phyloP scores from a whole-genome alignment of 495 filamentous ascomycete species.

The Penicillium tannophilum region DNA sequence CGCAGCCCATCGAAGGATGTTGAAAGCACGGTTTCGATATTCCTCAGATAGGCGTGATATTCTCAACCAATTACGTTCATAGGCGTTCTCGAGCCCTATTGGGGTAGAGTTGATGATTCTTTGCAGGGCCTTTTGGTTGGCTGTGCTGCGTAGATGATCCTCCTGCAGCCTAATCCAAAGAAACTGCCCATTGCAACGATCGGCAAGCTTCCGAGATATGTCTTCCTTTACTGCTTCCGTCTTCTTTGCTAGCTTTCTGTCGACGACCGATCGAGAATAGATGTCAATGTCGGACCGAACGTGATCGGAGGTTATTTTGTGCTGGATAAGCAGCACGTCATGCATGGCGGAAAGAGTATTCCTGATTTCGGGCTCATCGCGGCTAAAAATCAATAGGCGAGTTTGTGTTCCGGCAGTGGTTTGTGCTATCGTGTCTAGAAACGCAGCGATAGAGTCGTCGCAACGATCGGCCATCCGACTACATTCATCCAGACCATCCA shows the following conservation, averaged over 20 bases:
- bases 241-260: neutral
- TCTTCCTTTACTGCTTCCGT: neutral
- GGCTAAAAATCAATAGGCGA: slow-evolving; percentile 8
- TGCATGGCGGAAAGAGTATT: neutral
- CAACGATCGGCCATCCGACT: neutral
- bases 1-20: slow-evolving; percentile 7
- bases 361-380: slow-evolving; percentile 12
- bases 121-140: slow-evolving; percentile 1
- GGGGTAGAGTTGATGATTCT: slow-evolving; percentile 2
- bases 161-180: slow-evolving; percentile 6
- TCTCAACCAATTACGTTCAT: slow-evolving; percentile 8
- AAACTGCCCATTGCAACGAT: slow-evolving; percentile 9
- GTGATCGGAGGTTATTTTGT: slow-evolving; percentile 1
- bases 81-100: neutral
- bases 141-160: neutral
- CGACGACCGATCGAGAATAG: neutral
- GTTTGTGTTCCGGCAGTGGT: neutral
- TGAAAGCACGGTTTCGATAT: neutral
- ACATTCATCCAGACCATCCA: slow-evolving; percentile 13
- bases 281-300: slow-evolving; percentile 3
- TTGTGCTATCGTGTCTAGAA: neutral
- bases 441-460: neutral
- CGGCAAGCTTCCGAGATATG: neutral
- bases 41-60: neutral
- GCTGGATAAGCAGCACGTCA: neutral